phyloP scores from a whole-genome alignment of 208 protist genomes.

The Leishmania major region DNA sequence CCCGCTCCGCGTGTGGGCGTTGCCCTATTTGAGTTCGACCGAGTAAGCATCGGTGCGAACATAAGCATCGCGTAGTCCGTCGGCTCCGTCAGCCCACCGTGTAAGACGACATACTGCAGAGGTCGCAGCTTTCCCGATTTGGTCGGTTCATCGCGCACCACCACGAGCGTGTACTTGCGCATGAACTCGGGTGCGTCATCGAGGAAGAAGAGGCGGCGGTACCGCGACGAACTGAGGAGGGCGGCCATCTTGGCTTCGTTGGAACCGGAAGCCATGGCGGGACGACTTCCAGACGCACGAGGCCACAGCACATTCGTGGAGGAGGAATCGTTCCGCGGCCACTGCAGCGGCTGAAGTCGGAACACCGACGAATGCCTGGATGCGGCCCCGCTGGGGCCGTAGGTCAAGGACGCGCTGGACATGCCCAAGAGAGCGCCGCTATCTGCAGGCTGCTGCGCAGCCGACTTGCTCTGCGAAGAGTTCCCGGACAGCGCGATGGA shows the following conservation, averaged over 20 bases:
- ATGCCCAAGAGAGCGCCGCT: slow-evolving; percentile 17
- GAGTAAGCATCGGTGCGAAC: slow-evolving; percentile 53
- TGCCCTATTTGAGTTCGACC: slow-evolving; percentile 16
- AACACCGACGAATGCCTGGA: not conserved
- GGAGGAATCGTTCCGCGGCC: not conserved
- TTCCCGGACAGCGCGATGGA: not conserved
- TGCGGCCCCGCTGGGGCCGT: not conserved
- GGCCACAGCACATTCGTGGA: slow-evolving; percentile 4
- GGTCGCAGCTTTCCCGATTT: slow-evolving; percentile 22
- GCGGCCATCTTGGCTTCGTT: slow-evolving; percentile 8
- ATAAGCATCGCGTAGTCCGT: slow-evolving; percentile 78
- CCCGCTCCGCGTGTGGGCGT: not conserved
- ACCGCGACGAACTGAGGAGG: slow-evolving; percentile 11
- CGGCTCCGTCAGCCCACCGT: slow-evolving; percentile 67
- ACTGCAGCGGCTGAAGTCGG: not conserved
- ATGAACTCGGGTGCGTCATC: slow-evolving; percentile 66
- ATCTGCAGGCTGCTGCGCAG: not conserved
- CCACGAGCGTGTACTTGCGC: slow-evolving; percentile 77
- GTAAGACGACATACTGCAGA: slow-evolving; percentile 77
- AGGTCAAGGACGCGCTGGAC: not conserved
- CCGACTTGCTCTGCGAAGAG: slow-evolving; percentile 1
- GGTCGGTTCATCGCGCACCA: slow-evolving; percentile 34
- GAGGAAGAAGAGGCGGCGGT: slow-evolving; percentile 50
- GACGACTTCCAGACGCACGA: not conserved
- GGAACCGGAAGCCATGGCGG: not conserved